Base-by-base conservation (phyloP, 768 basidiomycete species). In the Termitomyces sp. region DNA sequence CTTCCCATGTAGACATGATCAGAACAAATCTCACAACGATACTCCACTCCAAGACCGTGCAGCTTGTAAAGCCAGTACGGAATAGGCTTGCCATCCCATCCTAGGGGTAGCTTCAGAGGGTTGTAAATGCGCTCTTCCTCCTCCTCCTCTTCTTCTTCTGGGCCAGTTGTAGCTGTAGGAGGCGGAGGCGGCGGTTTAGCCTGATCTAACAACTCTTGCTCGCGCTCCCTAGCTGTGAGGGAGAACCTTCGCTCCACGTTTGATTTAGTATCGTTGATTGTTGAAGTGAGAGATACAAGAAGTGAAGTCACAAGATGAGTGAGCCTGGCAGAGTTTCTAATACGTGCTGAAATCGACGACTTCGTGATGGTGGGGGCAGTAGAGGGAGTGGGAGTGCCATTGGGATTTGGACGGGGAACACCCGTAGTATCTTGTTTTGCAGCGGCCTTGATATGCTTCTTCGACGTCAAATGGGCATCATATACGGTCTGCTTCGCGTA, bases 61-160 rank as follows among this genome's bases (percentile, higher is more conserved):
- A 99, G 76, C 74, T 98, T 98, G 77, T 95, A 99, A 56, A 99
- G 66, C 95, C 95, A 98, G 70, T 96, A 98, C 36, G 97, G 97
- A 67, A 99, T 99, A 20, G 97, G 97, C 70, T 98, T 98, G 35
- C 96, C 95, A 68, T 99, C 97, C 95, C 95, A 98, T 5, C 94
- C 94, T 23, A 98, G 80, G 14, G 97, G 97, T 44, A 98, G 77
- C 75, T 98, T 98, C 52, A 98, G 83, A 49, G 97, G 97, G 66
- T 99, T 99, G 74, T 98, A 99, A 36, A 99, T 95, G 65, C 93
- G 85, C 67, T 95, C 96, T 67, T 98, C 95, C 64, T 93, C 95
- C 63, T 95, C 95, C 50, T 95, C 94, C 60, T 96, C 94, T 56
- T 89, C 88, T 40, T 76, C 85, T 16, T 75, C 52, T 41, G 53